Evolutionary conservation across 129 eudicot genomes (phyloP), one percentile per base, ranked within the genome.

Genomic region (Deinandra increscens): DNA sequence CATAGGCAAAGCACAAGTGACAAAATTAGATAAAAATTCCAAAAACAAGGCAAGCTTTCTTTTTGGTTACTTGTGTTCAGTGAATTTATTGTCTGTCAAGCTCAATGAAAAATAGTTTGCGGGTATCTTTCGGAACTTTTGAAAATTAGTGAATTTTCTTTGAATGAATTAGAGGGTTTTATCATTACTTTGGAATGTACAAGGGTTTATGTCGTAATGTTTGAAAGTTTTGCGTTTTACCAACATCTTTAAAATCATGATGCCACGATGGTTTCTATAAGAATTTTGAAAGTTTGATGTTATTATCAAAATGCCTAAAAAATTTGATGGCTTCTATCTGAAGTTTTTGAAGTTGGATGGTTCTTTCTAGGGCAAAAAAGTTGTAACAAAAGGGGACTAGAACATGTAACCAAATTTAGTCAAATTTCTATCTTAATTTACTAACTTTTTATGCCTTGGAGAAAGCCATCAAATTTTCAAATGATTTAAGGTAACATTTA

Each of bases 11-110:
- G 93, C 93, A 38, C 85, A 71, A 43, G 67, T 89, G 37, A 85
- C 87, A 18, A 88, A 88, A 37, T 17, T 83, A 79, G 96, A 88
- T 71, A 88, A 88, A 78, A 88, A 85, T 72, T 69, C 96, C 64
- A 88, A 85, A 66, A 83, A 88, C 71, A 88, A 85, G 89, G 96
- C 69, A 69, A 43, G 33, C 18, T 67, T 5, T 18, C 29, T 11
- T 65, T 70, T 42, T 10, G 14, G 26, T 39, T 66, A 13, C 37
- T 13, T 33, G 68, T 22, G 29, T 71, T 15, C 7, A 13, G n/a
- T 38, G 48, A 62, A 12, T 18, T 63, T 37, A 11, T 18, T 39
- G 68, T 8, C 10, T 48, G 10, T 39, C 69, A 59, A 71, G 23
- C 54, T 23, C 14, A 17, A 34, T 66, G 59, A 34, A 66, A 56